Evolutionary conservation across 176 grass and related monocot species (phyloP).

Genomic region (Carex pumila): DNA sequence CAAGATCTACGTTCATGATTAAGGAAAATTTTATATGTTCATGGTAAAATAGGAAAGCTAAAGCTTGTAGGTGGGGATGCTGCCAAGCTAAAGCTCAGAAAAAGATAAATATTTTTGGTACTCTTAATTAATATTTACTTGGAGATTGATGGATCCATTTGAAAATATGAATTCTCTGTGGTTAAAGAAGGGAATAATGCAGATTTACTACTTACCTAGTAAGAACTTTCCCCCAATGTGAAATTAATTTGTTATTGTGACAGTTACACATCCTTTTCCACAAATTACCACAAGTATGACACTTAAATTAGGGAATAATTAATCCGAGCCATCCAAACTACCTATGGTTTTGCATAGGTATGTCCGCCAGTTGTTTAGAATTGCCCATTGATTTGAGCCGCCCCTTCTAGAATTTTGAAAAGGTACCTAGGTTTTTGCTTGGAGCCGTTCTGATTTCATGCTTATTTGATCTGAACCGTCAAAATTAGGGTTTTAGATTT

Average conservation of each 20-base stretch:
- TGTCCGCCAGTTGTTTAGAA: not conserved
- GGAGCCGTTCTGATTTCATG: not conserved
- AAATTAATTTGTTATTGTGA: not conserved
- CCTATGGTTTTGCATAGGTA: not conserved
- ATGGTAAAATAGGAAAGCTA: too few species aligned
- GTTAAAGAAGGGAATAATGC: not conserved
- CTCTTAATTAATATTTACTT: not conserved
- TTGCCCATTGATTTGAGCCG: not conserved
- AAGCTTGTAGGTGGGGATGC: too few species aligned
- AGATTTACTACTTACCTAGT: not conserved
- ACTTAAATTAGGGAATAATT: not conserved
- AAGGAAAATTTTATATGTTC: too few species aligned
- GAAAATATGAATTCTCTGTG: not conserved
- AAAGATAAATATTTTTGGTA: too few species aligned
- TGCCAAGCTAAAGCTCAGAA: too few species aligned
- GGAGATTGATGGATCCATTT: not conserved
- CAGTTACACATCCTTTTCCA: not conserved
- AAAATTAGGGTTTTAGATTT: not conserved
- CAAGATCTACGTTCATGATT: not conserved
- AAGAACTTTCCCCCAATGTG: not conserved
- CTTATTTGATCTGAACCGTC: not conserved
- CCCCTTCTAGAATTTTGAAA: not conserved
- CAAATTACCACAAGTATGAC: not conserved
- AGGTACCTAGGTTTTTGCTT: not conserved
- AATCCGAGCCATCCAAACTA: not conserved